A percentile compares a stretch with the other conserved stretches of the same genome.
These are phyloP conservation scores for Sporormia fimetaria DNA, from an alignment of 495 filamentous ascomycete genomes.

Conservation along the genomic window DNA sequence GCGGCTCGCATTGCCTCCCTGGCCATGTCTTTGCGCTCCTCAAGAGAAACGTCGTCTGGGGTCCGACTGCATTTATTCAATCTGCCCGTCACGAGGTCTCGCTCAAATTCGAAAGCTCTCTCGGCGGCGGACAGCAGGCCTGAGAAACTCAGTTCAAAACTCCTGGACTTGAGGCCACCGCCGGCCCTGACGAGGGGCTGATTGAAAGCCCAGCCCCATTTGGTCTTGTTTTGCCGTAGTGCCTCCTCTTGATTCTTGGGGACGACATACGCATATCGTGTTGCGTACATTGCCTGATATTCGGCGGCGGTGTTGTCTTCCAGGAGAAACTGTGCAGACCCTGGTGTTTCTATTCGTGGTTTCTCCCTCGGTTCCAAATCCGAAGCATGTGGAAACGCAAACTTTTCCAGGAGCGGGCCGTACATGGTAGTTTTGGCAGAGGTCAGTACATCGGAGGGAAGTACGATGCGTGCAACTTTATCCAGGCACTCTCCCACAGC, in stretches of 20 bases:
- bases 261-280: slow-evolving; percentile 27
- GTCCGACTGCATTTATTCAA: slow-evolving; percentile 5
- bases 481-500: slow-evolving; percentile 80
- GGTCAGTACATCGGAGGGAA: slow-evolving; percentile 44
- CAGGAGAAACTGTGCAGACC: slow-evolving; percentile 10
- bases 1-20: slow-evolving; percentile 59
- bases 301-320: slow-evolving; percentile 22
- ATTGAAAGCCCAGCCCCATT: slow-evolving; percentile 48
- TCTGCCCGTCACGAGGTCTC: slow-evolving; percentile 23
- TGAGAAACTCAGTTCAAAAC: slow-evolving; percentile 53
- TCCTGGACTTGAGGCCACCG: slow-evolving; percentile 25
- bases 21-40: slow-evolving; percentile 53
- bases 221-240: slow-evolving; percentile 31
- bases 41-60: slow-evolving; percentile 24
- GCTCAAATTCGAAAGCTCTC: slow-evolving; percentile 35
- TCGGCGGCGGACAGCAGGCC: slow-evolving; percentile 47
- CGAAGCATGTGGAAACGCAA: slow-evolving; percentile 53
- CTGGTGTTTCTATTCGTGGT: neutral
- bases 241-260: slow-evolving; percentile 45
- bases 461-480: slow-evolving; percentile 63
- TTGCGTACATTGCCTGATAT: slow-evolving; percentile 33
- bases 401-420: slow-evolving; percentile 61
- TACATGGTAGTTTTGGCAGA: slow-evolving; percentile 52
- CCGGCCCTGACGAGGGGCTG: slow-evolving; percentile 44
- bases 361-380: neutral